phyloP scores from a whole-genome alignment of 805 yeast species.

The Candida loeiensis region DNA sequence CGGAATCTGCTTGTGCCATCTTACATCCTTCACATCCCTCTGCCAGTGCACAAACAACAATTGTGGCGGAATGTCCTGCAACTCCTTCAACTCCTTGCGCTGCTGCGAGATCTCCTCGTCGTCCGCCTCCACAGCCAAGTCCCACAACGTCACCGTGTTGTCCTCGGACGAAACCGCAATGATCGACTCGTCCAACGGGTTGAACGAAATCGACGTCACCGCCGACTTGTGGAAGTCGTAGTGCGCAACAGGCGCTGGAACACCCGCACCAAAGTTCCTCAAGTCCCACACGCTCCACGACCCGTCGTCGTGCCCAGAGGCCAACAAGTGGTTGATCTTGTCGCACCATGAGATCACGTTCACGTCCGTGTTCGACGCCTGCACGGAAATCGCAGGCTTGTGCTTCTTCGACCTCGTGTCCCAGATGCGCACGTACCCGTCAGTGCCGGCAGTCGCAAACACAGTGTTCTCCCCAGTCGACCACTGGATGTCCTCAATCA shows the following conservation, averaged over 20 bases:
- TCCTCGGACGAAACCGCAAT: constrained; percentile 96
- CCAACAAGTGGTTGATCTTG: constrained; percentile 80
- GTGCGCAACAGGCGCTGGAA: constrained; percentile 82
- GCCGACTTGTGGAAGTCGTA: constrained; percentile 94
- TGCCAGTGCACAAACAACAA: constrained; percentile 97
- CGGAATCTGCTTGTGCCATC: constrained; percentile 97
- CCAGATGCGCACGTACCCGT: constrained; percentile 92
- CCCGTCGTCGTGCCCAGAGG: constrained; percentile 97
- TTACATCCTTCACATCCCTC: constrained; percentile 92
- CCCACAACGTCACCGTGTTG: constrained; percentile 97
- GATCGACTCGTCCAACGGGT: constrained; percentile 92
- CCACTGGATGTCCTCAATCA: constrained; percentile 98
- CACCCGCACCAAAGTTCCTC: constrained; percentile 62
- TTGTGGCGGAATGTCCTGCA: constrained; percentile 92
- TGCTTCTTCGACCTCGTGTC: constrained; percentile 92
- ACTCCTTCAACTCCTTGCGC: constrained; percentile 68
- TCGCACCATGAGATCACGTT: constrained; percentile 96
- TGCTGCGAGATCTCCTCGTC: constrained; percentile 94
- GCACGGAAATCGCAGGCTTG: constrained; percentile 81
- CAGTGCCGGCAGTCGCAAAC: constrained; percentile 91
- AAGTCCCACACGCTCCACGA: constrained; percentile 98
- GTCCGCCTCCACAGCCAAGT: constrained; percentile 96
- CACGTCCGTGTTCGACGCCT: constrained; percentile 78
- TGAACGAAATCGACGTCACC: constrained; percentile 88
- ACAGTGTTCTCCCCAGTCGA: constrained; percentile 88